Evolutionary conservation across 1,139 yeast genomes (phyloP), one percentile per base, ranked within the genome.

Genomic region (Taphrina confusa): DNA sequence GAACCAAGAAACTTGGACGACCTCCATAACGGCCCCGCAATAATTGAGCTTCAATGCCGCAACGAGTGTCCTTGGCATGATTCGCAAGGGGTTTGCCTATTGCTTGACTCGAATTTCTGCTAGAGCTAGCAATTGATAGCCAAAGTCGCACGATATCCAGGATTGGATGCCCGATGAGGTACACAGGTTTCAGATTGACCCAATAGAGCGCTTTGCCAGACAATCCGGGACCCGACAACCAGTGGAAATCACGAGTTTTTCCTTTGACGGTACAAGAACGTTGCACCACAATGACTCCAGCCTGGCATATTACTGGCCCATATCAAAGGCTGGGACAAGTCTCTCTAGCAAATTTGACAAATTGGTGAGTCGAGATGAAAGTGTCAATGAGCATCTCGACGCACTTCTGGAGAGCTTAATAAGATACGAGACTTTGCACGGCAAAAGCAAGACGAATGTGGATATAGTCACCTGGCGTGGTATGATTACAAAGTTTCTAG

Each of bases 391-490:
- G 6, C 85, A 83, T 63, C 78, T 90, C 64, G 77, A 78, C 49
- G 82, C 85, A 0, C 73, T 87, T 14, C 73, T 91, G 40, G 67
- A 71, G 25, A 82, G 88, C 0, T 69, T 91, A 18, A 74, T 76
- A 64, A 68, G 74, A 8, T 75, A 80, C 67, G 97, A 92, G 71
- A 82, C 79, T 64, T 70, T 80, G 1, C 79, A 78, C 30, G 82
- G 81, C 1, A 36, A 28, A 4, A 39, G 36, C 18, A 44, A 39
- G 30, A 42, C 45, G 14, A 42, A 52, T 30, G 52, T 51, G 18
- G 89, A 89, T 68, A 78, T 92, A 37, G 76, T 92, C 44, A 83
- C 96, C 0, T 88, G 88, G 79, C 77, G 97, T 66, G 97, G 97
- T 0, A 74, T 88, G 45, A 81, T 91, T 82, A 70, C 91, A 46